Evolutionary conservation across 768 basidiomycete genomes (phyloP).

Genomic region (Psilocybe cyanescens): DNA sequence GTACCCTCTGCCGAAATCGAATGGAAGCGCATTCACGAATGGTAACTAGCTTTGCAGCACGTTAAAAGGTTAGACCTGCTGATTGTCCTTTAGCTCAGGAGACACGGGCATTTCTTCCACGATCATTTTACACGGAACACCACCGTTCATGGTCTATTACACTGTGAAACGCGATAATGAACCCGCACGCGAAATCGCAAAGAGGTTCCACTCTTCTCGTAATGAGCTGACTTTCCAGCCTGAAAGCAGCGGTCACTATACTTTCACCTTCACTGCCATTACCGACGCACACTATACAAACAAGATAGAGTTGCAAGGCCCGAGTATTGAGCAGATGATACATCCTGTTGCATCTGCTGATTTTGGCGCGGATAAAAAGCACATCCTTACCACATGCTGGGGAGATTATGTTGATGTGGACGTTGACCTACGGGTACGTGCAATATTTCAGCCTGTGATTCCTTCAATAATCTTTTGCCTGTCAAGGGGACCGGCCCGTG

Average conservation of each 20-base stretch:
- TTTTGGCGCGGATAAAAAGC: slow-evolving; percentile 58
- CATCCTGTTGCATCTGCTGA: slow-evolving; percentile 86
- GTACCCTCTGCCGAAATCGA: slow-evolving; percentile 83
- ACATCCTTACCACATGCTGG: slow-evolving; percentile 75
- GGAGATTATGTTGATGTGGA: slow-evolving; percentile 77
- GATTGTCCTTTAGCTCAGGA: slow-evolving; percentile 59
- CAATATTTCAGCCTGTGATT: neutral
- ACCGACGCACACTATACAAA: slow-evolving; percentile 82
- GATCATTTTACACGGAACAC: slow-evolving; percentile 83
- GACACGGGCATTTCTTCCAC: slow-evolving; percentile 92
- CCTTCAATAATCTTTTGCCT: neutral
- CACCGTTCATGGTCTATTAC: slow-evolving; percentile 88
- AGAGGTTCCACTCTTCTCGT: slow-evolving; percentile 69
- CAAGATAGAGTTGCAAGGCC: slow-evolving; percentile 71
- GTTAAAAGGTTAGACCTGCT: slow-evolving; percentile 7
- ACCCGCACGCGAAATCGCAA: slow-evolving; percentile 56
- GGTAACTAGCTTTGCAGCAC: slow-evolving; percentile 46
- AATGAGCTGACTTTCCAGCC: slow-evolving; percentile 87
- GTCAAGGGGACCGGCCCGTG: slow-evolving; percentile 87
- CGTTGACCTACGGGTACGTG: slow-evolving; percentile 75
- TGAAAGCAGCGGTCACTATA: slow-evolving; percentile 87
- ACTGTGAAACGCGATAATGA: slow-evolving; percentile 73
- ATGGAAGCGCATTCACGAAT: slow-evolving; percentile 91
- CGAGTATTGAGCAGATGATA: slow-evolving; percentile 84
- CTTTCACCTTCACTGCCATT: slow-evolving; percentile 77